A percentile compares a stretch with the other conserved stretches of the same genome.
These are phyloP conservation scores for Backusella macrospora DNA, from an alignment of 192 early-diverging fungal species.

Conservation along the genomic window DNA sequence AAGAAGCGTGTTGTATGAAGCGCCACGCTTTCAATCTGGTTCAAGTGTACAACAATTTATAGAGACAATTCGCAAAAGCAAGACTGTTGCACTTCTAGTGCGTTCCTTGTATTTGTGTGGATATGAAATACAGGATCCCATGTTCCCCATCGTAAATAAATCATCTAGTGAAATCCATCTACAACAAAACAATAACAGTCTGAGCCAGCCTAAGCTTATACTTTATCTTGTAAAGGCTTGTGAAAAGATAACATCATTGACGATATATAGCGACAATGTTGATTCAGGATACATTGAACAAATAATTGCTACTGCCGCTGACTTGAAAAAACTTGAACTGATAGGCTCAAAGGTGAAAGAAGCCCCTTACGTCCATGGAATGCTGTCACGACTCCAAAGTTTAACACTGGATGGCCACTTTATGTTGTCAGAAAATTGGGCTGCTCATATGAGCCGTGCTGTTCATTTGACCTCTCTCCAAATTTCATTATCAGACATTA, in stretches of 20 bases:
- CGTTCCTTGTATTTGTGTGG: background rate
- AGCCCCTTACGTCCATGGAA: background rate
- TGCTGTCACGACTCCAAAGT: background rate
- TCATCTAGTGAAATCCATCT: background rate
- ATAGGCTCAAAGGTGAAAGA: background rate
- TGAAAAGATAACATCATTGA: background rate
- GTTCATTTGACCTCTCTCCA: background rate
- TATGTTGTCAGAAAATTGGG: background rate
- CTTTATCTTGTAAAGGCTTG: background rate
- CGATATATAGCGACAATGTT: background rate
- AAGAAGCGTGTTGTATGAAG: background rate
- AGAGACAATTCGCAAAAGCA: background rate
- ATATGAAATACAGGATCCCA: background rate
- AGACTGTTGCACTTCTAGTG: background rate
- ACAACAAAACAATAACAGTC: background rate
- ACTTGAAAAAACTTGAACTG: background rate
- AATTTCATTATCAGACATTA: background rate
- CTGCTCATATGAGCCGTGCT: background rate
- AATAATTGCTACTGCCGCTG: background rate
- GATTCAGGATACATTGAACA: background rate
- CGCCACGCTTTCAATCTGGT: background rate
- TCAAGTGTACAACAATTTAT: background rate
- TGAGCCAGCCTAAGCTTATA: constrained; percentile 1
- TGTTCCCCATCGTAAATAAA: background rate
- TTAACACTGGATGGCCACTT: background rate